Evolutionary conservation across 176 grass and related monocot genomes (phyloP).

Genomic region (Triticum timopheevii): DNA sequence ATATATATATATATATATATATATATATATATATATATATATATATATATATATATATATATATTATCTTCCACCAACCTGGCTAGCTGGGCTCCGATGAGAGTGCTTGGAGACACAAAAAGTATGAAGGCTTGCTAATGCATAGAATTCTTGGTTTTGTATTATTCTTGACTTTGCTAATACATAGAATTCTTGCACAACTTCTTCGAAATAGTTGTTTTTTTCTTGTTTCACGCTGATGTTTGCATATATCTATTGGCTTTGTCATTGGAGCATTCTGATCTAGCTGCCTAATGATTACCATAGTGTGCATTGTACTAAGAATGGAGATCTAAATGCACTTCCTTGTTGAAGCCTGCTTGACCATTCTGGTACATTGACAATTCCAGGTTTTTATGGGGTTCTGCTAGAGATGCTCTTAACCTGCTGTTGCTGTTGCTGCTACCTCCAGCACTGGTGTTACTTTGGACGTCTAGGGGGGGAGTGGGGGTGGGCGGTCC

Average conservation of each 20-base stretch:
- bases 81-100: neutral
- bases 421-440: neutral
- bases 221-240: neutral
- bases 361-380: neutral
- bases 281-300: neutral
- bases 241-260: neutral
- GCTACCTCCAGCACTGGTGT: too few relatives aligned
- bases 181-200: neutral
- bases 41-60: neutral
- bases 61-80: neutral
- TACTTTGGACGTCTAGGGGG: too few relatives aligned
- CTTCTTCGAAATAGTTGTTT: neutral
- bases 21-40: neutral
- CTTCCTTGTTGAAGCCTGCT: neutral
- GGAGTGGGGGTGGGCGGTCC: too few relatives aligned
- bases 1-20: neutral
- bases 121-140: conserved; percentile 1
- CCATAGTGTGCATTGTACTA: neutral
- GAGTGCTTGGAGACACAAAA: neutral
- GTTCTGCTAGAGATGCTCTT: neutral
- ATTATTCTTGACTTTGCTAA: neutral
- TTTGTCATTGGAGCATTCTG: neutral
- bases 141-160: neutral
- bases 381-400: neutral
- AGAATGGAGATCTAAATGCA: neutral